Evolutionary conservation across 495 filamentous ascomycete species (phyloP).

Genomic region (Beverwykella pulmonaria): DNA sequence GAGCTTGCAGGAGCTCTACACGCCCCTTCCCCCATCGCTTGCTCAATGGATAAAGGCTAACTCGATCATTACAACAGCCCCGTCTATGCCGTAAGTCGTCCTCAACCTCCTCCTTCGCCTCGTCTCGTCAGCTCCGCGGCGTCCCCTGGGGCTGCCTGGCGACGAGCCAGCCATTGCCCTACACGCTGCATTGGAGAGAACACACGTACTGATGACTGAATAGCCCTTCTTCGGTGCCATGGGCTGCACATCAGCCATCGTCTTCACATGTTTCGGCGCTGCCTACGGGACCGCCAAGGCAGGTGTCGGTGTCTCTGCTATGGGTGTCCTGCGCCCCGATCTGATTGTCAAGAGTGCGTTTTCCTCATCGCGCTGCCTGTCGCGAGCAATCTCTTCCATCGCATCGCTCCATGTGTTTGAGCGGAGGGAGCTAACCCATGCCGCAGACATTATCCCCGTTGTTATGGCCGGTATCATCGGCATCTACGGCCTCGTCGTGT

Average conservation of each 20-base stretch:
- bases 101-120: slow-evolving; percentile 15
- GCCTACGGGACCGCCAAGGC: slow-evolving; percentile 99
- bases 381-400: neutral
- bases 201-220: slow-evolving; percentile 29
- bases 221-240: slow-evolving; percentile 99
- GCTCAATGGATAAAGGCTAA: slow-evolving; percentile 47
- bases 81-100: slow-evolving; percentile 94
- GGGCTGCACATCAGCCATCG: slow-evolving; percentile 97
- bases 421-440: slow-evolving; percentile 13
- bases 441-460: slow-evolving; percentile 92
- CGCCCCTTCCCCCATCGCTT: neutral
- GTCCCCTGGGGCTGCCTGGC: slow-evolving; percentile 2
- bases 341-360: slow-evolving; percentile 98
- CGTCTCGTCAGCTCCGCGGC: slow-evolving; percentile 10
- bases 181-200: neutral
- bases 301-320: slow-evolving; percentile 95
- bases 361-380: neutral
- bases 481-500: slow-evolving; percentile 99
- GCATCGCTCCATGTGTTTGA: neutral
- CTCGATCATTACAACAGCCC: slow-evolving; percentile 62
- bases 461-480: slow-evolving; percentile 99
- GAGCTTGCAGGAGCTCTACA: slow-evolving; percentile 22
- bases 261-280: slow-evolving; percentile 98
- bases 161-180: neutral
- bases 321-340: slow-evolving; percentile 97